Percentiles rank a stretch among this genome's conserved stretches.
Evolutionary conservation across 2,329 filamentous ascomycete genomes (phyloP).

Genomic region (Calonectria crousiana): DNA sequence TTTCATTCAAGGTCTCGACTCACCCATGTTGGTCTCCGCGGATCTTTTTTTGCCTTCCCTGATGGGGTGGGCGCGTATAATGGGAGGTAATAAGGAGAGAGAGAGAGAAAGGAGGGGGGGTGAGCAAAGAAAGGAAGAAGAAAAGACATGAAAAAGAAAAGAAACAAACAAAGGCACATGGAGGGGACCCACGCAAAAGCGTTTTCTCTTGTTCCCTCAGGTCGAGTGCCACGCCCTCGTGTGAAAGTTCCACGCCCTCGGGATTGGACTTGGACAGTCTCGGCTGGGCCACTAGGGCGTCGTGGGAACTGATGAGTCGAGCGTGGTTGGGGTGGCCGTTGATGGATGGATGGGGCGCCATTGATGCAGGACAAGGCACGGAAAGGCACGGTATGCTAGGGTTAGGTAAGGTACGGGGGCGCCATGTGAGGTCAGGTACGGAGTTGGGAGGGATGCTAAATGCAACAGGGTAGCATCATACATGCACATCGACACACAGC

Average conservation of each 20-base stretch:
- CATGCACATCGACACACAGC: neutral
- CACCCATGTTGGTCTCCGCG: constrained; percentile 9
- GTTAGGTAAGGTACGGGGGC: constrained; percentile 10
- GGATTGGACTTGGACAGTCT: constrained; percentile 4
- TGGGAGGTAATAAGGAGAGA: neutral
- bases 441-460: neutral
- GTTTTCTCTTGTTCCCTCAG: neutral
- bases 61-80: constrained; percentile 11
- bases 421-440: constrained; percentile 6
- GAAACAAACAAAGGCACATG: neutral
- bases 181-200: neutral
- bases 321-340: neutral
- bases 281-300: neutral
- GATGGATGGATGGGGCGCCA: constrained; percentile 1
- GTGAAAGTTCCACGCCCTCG: constrained; percentile 20
- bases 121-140: neutral
- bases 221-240: constrained; percentile 8
- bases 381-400: neutral
- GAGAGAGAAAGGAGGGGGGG: neutral
- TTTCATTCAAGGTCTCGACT: constrained; percentile 8
- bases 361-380: constrained; percentile 13
- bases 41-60: neutral
- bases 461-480: constrained; percentile 8
- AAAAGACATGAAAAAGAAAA: neutral
- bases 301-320: neutral